These are phyloP conservation scores for Schizochytrium sp. DNA, from an alignment of 108 stramenopile species.

Conservation along the genomic window DNA sequence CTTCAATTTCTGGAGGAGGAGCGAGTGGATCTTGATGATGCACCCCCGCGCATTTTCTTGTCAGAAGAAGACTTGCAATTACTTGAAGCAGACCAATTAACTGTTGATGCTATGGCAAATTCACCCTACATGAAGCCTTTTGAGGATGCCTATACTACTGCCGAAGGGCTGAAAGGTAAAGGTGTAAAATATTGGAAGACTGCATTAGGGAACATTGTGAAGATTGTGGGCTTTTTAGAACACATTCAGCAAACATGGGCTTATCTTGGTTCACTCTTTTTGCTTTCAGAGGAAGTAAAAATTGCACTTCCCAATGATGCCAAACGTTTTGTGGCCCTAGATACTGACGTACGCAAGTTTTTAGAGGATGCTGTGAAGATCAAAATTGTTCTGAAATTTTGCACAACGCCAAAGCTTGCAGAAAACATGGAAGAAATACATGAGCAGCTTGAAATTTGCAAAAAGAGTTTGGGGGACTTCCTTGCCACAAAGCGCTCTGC, in stretches of 20 bases:
- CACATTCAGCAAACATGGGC: slow-evolving; percentile 87
- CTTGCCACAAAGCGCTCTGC: slow-evolving; percentile 82
- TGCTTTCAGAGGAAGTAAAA: slow-evolving; percentile 85
- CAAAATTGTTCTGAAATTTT: slow-evolving; percentile 78
- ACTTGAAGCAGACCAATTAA: slow-evolving; percentile 83
- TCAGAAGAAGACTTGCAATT: slow-evolving; percentile 84
- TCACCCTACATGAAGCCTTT: slow-evolving; percentile 71
- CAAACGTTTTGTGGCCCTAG: slow-evolving; percentile 80
- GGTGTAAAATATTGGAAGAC: slow-evolving; percentile 53
- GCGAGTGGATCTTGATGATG: slow-evolving; percentile 70
- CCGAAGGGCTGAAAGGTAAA: slow-evolving; percentile 39
- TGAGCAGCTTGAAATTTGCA: slow-evolving; percentile 83
- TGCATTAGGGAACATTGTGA: slow-evolving; percentile 62
- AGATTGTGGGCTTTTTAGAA: slow-evolving; percentile 76
- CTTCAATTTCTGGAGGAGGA: slow-evolving; percentile 80
- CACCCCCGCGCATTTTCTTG: slow-evolving; percentile 79
- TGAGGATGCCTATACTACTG: slow-evolving; percentile 19
- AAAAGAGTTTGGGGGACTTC: slow-evolving; percentile 84
- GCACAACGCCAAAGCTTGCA: slow-evolving; percentile 79
- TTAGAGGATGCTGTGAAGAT: slow-evolving; percentile 77
- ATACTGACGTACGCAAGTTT: slow-evolving; percentile 76
- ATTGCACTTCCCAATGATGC: slow-evolving; percentile 84
- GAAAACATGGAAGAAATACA: slow-evolving; percentile 76
- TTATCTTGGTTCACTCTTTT: slow-evolving; percentile 87
- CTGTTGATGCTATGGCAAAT: slow-evolving; percentile 83